phyloP scores from a whole-genome alignment of 768 basidiomycete species.

The Tricholoma terreum region DNA sequence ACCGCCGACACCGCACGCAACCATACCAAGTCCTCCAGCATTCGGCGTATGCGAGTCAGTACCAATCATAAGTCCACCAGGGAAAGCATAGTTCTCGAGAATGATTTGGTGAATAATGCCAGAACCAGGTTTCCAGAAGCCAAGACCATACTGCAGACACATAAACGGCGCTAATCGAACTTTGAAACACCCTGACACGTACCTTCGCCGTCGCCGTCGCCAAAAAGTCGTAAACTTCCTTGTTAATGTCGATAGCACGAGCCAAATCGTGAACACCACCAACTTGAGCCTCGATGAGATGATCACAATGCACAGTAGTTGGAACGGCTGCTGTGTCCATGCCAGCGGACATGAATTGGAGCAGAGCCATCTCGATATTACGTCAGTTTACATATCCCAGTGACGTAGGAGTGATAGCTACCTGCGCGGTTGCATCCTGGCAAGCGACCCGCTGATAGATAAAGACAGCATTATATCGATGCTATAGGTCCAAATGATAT shows the following conservation, averaged over 20 bases:
- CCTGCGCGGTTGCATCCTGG: constrained; percentile 89
- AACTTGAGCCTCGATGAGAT: constrained; percentile 96
- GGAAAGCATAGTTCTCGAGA: constrained; percentile 99
- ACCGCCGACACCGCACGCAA: constrained; percentile 99
- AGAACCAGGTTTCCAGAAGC: constrained; percentile 99
- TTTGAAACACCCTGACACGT: constrained; percentile 8
- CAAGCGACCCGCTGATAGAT: constrained; percentile 74
- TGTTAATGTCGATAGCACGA: constrained; percentile 90
- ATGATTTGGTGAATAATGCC: constrained; percentile 99
- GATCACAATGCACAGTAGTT: constrained; percentile 98
- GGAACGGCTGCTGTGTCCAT: constrained; percentile 98
- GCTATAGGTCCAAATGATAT: neutral
- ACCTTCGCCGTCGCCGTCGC: constrained; percentile 95
- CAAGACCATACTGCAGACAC: constrained; percentile 80
- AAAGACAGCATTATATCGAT: constrained; percentile 1
- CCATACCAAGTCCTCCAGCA: constrained; percentile 98
- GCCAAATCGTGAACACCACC: constrained; percentile 93
- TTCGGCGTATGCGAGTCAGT: constrained; percentile 99
- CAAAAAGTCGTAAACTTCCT: constrained; percentile 99
- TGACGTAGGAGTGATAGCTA: constrained; percentile 29
- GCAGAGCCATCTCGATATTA: constrained; percentile 85
- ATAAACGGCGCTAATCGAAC: neutral
- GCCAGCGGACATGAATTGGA: constrained; percentile 99
- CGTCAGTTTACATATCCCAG: constrained; percentile 22
- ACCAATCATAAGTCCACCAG: constrained; percentile 99